Base-by-base conservation (phyloP, 1,284 basidiomycete species). In the Mycena citricolor region DNA sequence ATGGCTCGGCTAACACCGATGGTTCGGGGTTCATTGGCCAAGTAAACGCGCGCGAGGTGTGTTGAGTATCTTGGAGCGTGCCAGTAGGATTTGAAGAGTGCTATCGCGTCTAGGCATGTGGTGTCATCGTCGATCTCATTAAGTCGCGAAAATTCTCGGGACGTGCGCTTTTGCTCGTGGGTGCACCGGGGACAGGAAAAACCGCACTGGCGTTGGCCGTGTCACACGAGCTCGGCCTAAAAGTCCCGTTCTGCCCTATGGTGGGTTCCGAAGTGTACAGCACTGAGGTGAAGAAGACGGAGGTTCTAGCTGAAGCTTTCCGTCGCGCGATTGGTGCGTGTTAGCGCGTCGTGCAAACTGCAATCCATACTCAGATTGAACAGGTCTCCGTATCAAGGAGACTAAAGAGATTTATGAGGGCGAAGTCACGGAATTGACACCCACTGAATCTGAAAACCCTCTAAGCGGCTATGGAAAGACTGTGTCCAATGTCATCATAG, bases 361-460 rank as follows among this genome's bases (percentile, higher is more conserved):
- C n/a, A n/a, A n/a, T n/a, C 3, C n/a, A 39, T 31, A 32, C 33
- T 25, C 12, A 5, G 17, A 35, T 17, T 25, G 17, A 20, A 8
- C 59, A 95, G 93, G 94, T 40, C 76, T 97, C 22, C 82, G 93
- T 61, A 94, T 97, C 74, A 97, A 97, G 67, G 95, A 99, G 69
- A 97, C 94, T 3, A 99, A 99, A 65, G 94, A 97, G 62, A 94
- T 99, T 8, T 99, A 95, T 67, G 95, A 99, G 66, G 95, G 95
- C 48, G 97, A 99, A 68, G 90, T 99, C 24, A 98, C 94, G 7
- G 95, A 99, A 62, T 70, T 99, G 49, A 97, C 95, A 3, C 95
- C 95, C 1, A 86, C 91, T 23, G 97, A 97, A 68, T 80, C 92
- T 8, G 94, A 97, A 66, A 97, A 97, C 67, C 94, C 94, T 26